Conservation (phyloP, 2,329 filamentous ascomycete species). For the Epichloe gansuensis region DNA sequence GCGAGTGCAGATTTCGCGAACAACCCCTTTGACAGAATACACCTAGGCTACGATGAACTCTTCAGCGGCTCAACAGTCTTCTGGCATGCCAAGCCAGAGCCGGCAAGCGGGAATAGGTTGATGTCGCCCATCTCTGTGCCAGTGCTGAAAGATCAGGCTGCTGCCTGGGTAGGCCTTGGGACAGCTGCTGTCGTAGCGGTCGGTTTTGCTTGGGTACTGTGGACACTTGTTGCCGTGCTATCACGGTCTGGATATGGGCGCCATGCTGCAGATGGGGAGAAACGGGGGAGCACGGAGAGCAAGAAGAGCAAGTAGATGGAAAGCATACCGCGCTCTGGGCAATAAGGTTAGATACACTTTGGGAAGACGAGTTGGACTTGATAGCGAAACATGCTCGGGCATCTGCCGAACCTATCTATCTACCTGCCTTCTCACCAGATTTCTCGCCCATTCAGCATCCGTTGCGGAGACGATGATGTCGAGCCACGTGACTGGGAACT, state of each 20-base stretch:
- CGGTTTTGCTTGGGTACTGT: slow-evolving; percentile 59
- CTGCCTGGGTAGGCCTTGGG: slow-evolving; percentile 35
- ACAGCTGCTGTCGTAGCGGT: slow-evolving; percentile 46
- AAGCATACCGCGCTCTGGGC: background rate
- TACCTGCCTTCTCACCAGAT: no score
- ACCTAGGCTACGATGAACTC: slow-evolving; percentile 73
- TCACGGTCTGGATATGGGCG: slow-evolving; percentile 2
- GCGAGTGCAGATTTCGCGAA: slow-evolving; percentile 53
- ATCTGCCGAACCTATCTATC: no score
- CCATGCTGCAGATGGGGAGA: background rate
- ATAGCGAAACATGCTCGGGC: no score
- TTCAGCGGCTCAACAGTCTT: slow-evolving; percentile 70
- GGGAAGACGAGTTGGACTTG: slow-evolving; percentile 7
- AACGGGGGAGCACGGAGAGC: background rate
- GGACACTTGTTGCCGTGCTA: slow-evolving; percentile 32
- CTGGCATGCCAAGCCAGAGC: slow-evolving; percentile 57
- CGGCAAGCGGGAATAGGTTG: slow-evolving; percentile 25
- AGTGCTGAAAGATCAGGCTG: slow-evolving; percentile 44
- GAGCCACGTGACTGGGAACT: slow-evolving; percentile 6
- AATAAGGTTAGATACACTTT: background rate
- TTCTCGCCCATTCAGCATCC: no score
- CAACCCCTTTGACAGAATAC: slow-evolving; percentile 76
- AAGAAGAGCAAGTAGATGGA: slow-evolving; percentile 2
- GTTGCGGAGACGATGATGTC: background rate
- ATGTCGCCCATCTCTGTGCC: slow-evolving; percentile 48